Conservation (phyloP, 1,284 basidiomycete genomes). For the Phylloboletellus chloephorus region DNA sequence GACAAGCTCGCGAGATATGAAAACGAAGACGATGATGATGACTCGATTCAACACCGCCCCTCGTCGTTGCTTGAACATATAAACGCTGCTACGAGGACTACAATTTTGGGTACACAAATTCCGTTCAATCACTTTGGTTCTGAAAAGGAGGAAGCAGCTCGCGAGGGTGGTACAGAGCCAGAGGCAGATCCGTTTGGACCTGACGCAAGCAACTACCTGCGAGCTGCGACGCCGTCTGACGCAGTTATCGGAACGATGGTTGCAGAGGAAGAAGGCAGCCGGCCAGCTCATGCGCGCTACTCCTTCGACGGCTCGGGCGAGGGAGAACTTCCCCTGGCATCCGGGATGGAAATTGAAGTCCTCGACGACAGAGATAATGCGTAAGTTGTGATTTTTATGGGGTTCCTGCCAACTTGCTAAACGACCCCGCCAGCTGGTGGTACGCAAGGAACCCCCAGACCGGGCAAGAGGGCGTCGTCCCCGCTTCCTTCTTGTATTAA, state of each 20-base stretch:
- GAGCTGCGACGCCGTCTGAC: constrained; percentile 75
- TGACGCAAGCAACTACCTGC: constrained; percentile 67
- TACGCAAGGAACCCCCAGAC: constrained; percentile 76
- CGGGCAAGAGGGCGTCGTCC: constrained; percentile 82
- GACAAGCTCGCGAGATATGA: constrained; percentile 60
- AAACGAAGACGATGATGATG: constrained; percentile 67
- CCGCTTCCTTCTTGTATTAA: constrained; percentile 82
- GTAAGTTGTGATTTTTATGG: constrained; percentile 43
- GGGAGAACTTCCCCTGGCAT: constrained; percentile 65
- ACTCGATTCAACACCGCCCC: constrained; percentile 66
- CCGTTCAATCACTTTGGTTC: constrained; percentile 44
- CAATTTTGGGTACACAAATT: constrained; percentile 57
- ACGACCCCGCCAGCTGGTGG: constrained; percentile 68
- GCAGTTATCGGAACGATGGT: constrained; percentile 54
- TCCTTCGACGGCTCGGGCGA: constrained; percentile 75
- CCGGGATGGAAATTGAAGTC: constrained; percentile 70
- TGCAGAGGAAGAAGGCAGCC: constrained; percentile 58
- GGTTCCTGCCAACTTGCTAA: constrained; percentile 1
- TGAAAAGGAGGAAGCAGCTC: constrained; percentile 53
- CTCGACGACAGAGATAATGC: constrained; percentile 74
- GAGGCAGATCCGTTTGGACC: constrained; percentile 53
- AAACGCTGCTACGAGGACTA: constrained; percentile 78
- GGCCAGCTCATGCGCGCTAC: constrained; percentile 73
- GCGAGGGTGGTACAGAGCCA: constrained; percentile 20
- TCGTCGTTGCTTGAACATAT: constrained; percentile 82